Evolutionary conservation across 2,329 filamentous ascomycete species (phyloP).

Genomic region (Pestalotiopsis sp.): DNA sequence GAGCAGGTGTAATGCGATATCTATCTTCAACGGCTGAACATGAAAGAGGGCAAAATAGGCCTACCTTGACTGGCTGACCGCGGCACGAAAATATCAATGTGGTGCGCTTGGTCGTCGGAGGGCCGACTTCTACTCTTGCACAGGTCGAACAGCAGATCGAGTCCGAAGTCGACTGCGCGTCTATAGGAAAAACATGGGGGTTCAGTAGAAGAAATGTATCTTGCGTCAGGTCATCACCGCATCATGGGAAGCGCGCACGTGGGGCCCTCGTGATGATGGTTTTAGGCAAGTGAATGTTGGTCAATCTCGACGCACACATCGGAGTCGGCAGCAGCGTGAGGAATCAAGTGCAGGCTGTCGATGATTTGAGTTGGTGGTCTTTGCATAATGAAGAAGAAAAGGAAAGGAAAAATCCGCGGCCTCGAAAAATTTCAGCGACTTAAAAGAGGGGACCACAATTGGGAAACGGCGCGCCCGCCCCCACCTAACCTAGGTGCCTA

Average conservation of each 20-base stretch:
- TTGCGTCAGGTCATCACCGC: constrained; percentile 69
- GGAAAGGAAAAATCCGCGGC: constrained; percentile 20
- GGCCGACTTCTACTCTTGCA: too few species aligned
- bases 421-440: constrained; percentile 17
- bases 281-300: constrained; percentile 60
- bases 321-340: constrained; percentile 49
- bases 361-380: constrained; percentile 48
- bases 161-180: background rate
- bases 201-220: constrained; percentile 43
- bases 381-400: constrained; percentile 29
- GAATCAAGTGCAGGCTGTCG: constrained; percentile 36
- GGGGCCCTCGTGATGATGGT: constrained; percentile 70
- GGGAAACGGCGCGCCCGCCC: background rate
- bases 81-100: background rate
- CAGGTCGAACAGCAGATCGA: background rate
- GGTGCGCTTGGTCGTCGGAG: background rate
- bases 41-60: background rate
- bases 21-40: background rate
- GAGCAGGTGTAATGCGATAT: background rate
- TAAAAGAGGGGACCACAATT: background rate
- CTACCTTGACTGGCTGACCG: background rate
- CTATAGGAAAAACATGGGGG: background rate
- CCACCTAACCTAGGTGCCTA: background rate
- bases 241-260: constrained; percentile 59
- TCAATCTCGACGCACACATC: constrained; percentile 60